Percentiles rank a stretch among this genome's conserved stretches.
Conservation (phyloP, 768 basidiomycete species). For the Brasilioporus rufonigricans region DNA sequence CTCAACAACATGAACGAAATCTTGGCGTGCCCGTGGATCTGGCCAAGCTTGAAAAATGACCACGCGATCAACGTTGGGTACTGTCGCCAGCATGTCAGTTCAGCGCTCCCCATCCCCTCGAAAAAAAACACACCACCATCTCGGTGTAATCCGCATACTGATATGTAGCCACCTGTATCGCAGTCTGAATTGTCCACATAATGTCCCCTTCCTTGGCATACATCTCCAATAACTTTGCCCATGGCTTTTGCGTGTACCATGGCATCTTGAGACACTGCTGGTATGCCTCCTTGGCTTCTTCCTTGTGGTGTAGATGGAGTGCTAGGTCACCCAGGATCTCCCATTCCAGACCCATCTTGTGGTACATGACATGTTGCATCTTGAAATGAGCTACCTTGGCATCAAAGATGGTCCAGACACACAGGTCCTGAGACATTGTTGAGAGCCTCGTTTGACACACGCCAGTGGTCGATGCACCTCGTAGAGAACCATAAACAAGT, state of each 20-base stretch:
- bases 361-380: too few species aligned
- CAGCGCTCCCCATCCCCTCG: background rate
- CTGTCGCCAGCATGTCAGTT: constrained; percentile 21
- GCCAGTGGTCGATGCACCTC: constrained; percentile 57
- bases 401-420: constrained; percentile 98
- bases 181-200: too few species aligned
- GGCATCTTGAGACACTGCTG: constrained; percentile 88
- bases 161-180: constrained; percentile 91
- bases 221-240: constrained; percentile 91
- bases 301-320: too few species aligned
- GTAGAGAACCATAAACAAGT: constrained; percentile 97
- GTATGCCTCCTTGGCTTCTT: too few species aligned
- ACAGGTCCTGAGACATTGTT: constrained; percentile 61
- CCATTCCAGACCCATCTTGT: constrained; percentile 96
- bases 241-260: constrained; percentile 87
- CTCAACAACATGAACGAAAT: constrained; percentile 90
- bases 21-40: constrained; percentile 90
- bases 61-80: constrained; percentile 91
- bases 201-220: constrained; percentile 98
- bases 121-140: constrained; percentile 62
- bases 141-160: constrained; percentile 88
- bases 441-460: background rate
- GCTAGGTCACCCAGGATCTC: constrained; percentile 95
- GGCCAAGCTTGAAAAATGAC: constrained; percentile 90
- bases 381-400: constrained; percentile 99